These are phyloP conservation scores for Rhizophagus sp. DNA, from an alignment of 192 early-diverging fungal species.

Conservation along the genomic window DNA sequence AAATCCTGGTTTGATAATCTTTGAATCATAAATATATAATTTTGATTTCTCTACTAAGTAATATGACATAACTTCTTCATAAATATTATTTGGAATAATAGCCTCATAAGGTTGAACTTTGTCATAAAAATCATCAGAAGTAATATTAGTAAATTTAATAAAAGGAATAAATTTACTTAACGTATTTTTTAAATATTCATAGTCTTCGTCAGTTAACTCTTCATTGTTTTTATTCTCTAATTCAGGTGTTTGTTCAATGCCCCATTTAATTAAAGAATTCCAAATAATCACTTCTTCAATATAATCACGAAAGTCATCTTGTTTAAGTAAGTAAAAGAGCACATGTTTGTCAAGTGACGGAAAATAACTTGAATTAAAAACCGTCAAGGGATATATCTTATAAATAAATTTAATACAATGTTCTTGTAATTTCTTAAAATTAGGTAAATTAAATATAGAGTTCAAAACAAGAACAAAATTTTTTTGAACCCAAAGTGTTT, in stretches of 20 bases:
- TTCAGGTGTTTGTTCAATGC: not conserved
- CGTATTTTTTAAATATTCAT: not conserved
- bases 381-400: not conserved
- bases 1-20: too few relatives aligned
- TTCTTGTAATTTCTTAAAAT: constrained; percentile 2
- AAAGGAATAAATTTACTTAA: too few relatives aligned
- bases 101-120: too few relatives aligned
- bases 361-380: constrained; percentile 13
- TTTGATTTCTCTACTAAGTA: too few relatives aligned
- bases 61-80: not conserved
- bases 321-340: not conserved
- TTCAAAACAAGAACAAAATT: constrained; percentile 7
- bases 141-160: too few relatives aligned
- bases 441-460: not conserved
- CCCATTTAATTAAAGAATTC: constrained; percentile 25
- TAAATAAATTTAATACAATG: not conserved
- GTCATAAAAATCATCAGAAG: too few relatives aligned
- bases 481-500: not conserved
- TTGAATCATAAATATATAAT: too few relatives aligned
- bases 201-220: not conserved
- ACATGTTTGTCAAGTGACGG: constrained; percentile 2
- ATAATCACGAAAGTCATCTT: not conserved
- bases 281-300: constrained; percentile 8
- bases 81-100: not conserved
- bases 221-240: too few relatives aligned